Evolutionary conservation across 1,139 yeast species (phyloP).

Genomic region (Candida tetrigidarum): DNA sequence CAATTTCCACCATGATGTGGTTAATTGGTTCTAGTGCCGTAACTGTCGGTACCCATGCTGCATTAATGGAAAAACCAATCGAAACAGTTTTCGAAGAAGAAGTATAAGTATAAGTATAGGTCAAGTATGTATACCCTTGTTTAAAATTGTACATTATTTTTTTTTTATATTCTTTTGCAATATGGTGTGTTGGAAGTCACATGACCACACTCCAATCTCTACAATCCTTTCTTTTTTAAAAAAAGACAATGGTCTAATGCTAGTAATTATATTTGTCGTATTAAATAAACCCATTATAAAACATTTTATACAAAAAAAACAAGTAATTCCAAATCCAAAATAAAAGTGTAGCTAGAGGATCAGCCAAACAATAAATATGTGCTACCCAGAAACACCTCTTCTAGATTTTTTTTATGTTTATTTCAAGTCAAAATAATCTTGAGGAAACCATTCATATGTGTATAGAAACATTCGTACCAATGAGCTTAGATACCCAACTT

Average conservation of each 20-base stretch:
- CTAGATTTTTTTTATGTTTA: background rate
- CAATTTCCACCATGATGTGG: conserved; percentile 95
- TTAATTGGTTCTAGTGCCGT: conserved; percentile 94
- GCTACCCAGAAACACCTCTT: background rate
- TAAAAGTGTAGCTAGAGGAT: background rate
- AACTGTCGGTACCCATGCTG: conserved; percentile 86
- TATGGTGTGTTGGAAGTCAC: no score
- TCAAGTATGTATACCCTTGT: no score
- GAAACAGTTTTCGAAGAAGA: conserved; percentile 97
- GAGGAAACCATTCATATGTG: conserved; percentile 6
- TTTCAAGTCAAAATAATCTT: conserved; percentile 1
- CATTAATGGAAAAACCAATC: conserved; percentile 96
- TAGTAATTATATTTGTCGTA: conserved; percentile 5
- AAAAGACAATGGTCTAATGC: background rate
- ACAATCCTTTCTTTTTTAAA: background rate
- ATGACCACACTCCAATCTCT: no score
- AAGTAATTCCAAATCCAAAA: background rate
- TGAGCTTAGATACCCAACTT: conserved; percentile 90
- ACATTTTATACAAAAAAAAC: conserved; percentile 5
- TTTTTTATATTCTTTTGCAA: background rate
- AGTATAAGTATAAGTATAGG: conserved; percentile 26
- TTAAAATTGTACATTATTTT: no score
- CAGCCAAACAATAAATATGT: background rate
- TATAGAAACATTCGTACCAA: conserved; percentile 9
- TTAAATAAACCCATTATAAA: conserved; percentile 7